phyloP scores from a whole-genome alignment of 305 asterid genomes.

The Fraxinus greggii region DNA sequence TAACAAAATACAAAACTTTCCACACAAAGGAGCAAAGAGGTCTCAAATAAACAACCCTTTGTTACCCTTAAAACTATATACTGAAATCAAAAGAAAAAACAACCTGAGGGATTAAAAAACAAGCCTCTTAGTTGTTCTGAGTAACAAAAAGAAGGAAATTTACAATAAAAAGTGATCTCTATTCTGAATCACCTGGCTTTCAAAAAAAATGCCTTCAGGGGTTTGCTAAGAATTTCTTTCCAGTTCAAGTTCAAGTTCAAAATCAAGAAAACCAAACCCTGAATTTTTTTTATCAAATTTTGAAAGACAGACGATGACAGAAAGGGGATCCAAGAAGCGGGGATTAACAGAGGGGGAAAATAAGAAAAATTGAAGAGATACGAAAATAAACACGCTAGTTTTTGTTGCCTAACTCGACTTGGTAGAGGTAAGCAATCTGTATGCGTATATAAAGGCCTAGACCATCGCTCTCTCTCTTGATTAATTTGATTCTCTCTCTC shows the following conservation, averaged over 20 bases:
- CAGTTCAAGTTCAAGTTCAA: constrained; percentile 15
- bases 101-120: constrained; percentile 56
- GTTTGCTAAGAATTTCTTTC: constrained; percentile 8
- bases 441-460: constrained; percentile 48
- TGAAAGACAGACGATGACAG: constrained; percentile 88
- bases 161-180: constrained; percentile 40
- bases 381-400: constrained; percentile 25
- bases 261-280: constrained; percentile 43
- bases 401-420: constrained; percentile 49
- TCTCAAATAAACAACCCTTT: background rate
- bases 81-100: constrained; percentile 18
- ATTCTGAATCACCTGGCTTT: constrained; percentile 90
- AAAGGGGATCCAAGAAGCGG: constrained; percentile 92
- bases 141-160: constrained; percentile 6
- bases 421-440: background rate
- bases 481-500: constrained; percentile 15
- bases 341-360: constrained; percentile 47
- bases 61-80: constrained; percentile 9
- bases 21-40: constrained; percentile 27
- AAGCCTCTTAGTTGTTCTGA: constrained; percentile 37
- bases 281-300: constrained; percentile 12
- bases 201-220: constrained; percentile 40
- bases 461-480: constrained; percentile 21
- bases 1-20: constrained; percentile 19
- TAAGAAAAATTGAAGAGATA: constrained; percentile 22